Evolutionary conservation across 108 stramenopile species (phyloP), one percentile per base, ranked within the genome.

Genomic region (Nitzschia putrida): DNA sequence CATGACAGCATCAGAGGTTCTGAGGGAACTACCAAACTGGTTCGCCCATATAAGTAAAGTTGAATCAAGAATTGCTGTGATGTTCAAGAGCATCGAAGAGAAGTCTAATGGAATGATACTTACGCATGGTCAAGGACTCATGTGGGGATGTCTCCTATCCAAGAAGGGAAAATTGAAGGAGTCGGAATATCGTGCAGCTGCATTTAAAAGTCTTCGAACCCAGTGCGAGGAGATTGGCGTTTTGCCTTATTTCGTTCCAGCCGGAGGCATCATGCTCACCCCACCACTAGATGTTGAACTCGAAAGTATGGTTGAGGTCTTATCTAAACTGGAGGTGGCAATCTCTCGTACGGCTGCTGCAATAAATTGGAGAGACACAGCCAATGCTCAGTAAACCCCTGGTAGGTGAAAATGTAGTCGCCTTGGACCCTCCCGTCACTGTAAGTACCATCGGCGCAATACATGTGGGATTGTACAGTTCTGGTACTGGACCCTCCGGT

Each of bases 231-330:
- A 58, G 20, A 58, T 76, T 43, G 77, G 64, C n/a, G 68, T 86
- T 21, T 41, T 86, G 38, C 85, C 85, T 13, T 86, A 86, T 39
- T 72, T 80, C 51, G 81, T 86, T 22, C 85, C 85, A 18, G 77
- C 69, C 0, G 85, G 85, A 29, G 85, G 85, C 1, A 78, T 86
- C 56, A 86, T 86, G 85, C 58, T 86, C 1, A 80, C 81, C 11
- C 85, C 85, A 9, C 37, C 69, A 1, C 37, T 73, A 18, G 85
- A 86, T 44, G 63, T 80, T 24, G 82, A 83, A 43, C 67, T 79
- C 12, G 78, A 45, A 3, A 79, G 70, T 8, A 54, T 83, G 24
- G 61, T 79, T 57, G 75, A 76, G 42, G 79, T 83, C 13, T 78
- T 59, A 2, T 71, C 71, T 21, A 66, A 66, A n/a, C 70, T 83